Conservation (phyloP, 2,329 filamentous ascomycete genomes). For the Pestalotiopsis sp. region DNA sequence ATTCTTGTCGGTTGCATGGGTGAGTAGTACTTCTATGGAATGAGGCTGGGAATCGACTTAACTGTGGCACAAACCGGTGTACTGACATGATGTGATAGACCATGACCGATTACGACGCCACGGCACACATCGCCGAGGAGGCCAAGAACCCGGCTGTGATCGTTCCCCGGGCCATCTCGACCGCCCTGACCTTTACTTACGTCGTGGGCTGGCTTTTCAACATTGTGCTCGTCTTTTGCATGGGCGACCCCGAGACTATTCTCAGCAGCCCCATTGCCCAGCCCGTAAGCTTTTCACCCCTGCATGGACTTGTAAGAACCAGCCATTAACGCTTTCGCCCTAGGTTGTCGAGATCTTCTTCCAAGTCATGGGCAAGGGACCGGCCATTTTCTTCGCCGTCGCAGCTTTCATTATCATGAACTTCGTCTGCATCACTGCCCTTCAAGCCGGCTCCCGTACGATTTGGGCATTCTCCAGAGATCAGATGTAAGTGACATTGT, state of each 20-base stretch:
- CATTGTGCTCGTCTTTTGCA: slow-evolving; percentile 59
- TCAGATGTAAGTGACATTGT: slow-evolving; percentile 30
- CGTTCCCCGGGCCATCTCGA: slow-evolving; percentile 51
- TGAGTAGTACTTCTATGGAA: background rate
- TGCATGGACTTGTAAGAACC: background rate
- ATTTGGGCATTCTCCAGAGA: slow-evolving; percentile 59
- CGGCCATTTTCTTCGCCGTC: slow-evolving; percentile 57
- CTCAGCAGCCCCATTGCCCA: slow-evolving; percentile 47
- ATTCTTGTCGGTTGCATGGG: slow-evolving; percentile 60
- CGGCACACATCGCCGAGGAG: slow-evolving; percentile 53
- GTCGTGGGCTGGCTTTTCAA: slow-evolving; percentile 58
- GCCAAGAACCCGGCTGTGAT: slow-evolving; percentile 37
- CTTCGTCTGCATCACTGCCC: slow-evolving; percentile 60
- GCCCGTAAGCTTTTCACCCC: slow-evolving; percentile 30
- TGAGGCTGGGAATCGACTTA: background rate
- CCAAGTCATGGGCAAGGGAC: slow-evolving; percentile 55
- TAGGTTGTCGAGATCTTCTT: slow-evolving; percentile 57
- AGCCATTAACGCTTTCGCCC: background rate
- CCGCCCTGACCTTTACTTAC: slow-evolving; percentile 58
- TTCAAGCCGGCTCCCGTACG: slow-evolving; percentile 54
- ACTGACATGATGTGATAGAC: slow-evolving; percentile 29
- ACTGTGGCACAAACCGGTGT: background rate
- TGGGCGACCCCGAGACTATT: slow-evolving; percentile 51
- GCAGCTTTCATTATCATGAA: slow-evolving; percentile 59
- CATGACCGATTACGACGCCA: slow-evolving; percentile 52